These are phyloP conservation scores for Candida adriatica DNA, from an alignment of 805 yeast genomes.

Conservation along the genomic window DNA sequence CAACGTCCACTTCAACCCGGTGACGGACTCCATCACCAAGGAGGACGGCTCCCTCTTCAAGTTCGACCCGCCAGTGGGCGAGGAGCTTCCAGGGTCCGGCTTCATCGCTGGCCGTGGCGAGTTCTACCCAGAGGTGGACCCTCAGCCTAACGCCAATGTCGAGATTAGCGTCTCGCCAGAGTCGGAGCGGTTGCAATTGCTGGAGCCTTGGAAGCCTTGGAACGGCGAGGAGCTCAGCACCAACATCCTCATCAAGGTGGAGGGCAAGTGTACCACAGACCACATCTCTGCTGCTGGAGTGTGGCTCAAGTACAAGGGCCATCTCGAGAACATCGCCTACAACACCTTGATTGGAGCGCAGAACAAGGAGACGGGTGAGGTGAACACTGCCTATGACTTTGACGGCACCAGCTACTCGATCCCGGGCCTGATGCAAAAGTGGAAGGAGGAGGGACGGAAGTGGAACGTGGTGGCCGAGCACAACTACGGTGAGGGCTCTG, in stretches of 20 bases:
- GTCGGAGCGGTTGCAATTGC: slow-evolving; percentile 86
- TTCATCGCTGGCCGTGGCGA: slow-evolving; percentile 68
- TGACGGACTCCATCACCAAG: slow-evolving; percentile 73
- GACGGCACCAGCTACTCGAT: slow-evolving; percentile 74
- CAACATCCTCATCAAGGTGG: slow-evolving; percentile 78
- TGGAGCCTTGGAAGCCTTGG: slow-evolving; percentile 88
- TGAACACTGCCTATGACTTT: slow-evolving; percentile 80
- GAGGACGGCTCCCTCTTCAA: slow-evolving; percentile 66
- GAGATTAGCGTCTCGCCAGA: slow-evolving; percentile 68
- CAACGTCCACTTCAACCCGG: slow-evolving; percentile 84
- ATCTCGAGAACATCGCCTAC: slow-evolving; percentile 88
- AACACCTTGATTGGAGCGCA: slow-evolving; percentile 96
- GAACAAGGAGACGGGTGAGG: slow-evolving; percentile 95
- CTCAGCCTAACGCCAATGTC: slow-evolving; percentile 55
- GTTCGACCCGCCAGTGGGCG: slow-evolving; percentile 76
- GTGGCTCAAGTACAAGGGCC: slow-evolving; percentile 98
- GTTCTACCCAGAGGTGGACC: slow-evolving; percentile 69
- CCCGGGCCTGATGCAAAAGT: slow-evolving; percentile 94
- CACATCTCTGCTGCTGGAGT: slow-evolving; percentile 98
- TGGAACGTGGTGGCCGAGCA: slow-evolving; percentile 98
- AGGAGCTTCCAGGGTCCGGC: slow-evolving; percentile 75
- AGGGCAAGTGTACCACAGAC: slow-evolving; percentile 98
- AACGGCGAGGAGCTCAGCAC: slow-evolving; percentile 75
- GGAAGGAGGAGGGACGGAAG: slow-evolving; percentile 79
- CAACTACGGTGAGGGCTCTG: slow-evolving; percentile 98